Evolutionary conservation across 805 yeast genomes (phyloP).

Genomic region (Tetrapisispora pingtungensis): DNA sequence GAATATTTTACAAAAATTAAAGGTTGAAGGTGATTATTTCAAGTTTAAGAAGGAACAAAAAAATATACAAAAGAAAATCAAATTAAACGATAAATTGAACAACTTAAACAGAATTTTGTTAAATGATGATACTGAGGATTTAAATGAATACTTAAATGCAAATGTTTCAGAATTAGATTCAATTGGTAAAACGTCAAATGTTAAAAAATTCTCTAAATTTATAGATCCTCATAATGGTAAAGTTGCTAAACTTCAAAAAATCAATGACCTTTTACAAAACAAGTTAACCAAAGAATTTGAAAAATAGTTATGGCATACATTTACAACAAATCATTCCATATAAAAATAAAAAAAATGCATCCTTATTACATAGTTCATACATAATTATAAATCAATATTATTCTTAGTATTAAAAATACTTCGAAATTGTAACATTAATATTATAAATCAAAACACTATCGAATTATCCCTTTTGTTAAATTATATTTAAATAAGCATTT

Average conservation of each 20-base stretch:
- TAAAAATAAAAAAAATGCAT: too few relatives aligned
- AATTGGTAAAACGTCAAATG: not conserved
- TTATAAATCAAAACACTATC: too few relatives aligned
- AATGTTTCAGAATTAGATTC: not conserved
- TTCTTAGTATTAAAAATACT: too few relatives aligned
- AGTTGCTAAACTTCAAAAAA: conserved; percentile 8
- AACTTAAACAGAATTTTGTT: conserved; percentile 6
- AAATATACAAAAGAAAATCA: conserved; percentile 8
- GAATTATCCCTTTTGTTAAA: too few relatives aligned
- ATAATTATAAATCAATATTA: too few relatives aligned
- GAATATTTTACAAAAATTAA: conserved; percentile 8
- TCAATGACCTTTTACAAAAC: conserved; percentile 8
- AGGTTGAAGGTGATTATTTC: conserved; percentile 12
- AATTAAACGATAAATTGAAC: conserved; percentile 10
- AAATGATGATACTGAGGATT: not conserved
- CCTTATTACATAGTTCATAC: too few relatives aligned
- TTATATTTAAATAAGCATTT: not conserved
- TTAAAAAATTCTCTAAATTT: not conserved
- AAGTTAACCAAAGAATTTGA: not conserved
- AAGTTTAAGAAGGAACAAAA: conserved; percentile 11
- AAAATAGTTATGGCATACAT: too few relatives aligned
- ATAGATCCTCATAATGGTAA: conserved; percentile 16
- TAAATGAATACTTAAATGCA: not conserved
- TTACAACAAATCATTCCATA: too few relatives aligned
- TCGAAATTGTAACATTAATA: too few relatives aligned